Percentiles rank a stretch among this genome's conserved stretches.
These are phyloP conservation scores for Alternaria viburni DNA, from an alignment of 2,329 filamentous ascomycete species.

Conservation along the genomic window DNA sequence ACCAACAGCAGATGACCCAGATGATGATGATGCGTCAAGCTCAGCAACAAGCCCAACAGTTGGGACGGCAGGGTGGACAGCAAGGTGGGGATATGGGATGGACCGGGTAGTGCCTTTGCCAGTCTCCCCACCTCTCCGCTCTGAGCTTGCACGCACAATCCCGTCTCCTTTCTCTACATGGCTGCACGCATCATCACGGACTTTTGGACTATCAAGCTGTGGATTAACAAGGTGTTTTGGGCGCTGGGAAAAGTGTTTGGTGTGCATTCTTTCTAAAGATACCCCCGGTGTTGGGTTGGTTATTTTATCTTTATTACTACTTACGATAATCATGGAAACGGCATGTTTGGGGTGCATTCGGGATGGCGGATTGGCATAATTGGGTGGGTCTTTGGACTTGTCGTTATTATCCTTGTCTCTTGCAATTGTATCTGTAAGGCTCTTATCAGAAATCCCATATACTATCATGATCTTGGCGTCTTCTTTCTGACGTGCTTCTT, in stretches of 20 bases:
- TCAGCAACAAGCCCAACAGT: constrained; percentile 33
- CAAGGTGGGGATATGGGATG: constrained; percentile 37
- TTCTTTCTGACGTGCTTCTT: not conserved
- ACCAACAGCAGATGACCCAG: constrained; percentile 43
- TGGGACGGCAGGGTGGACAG: constrained; percentile 29
- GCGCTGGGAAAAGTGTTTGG: no score
- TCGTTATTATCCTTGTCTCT: not conserved
- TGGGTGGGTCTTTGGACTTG: not conserved
- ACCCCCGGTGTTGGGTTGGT: no score
- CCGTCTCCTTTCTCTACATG: no score
- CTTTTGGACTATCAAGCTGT: no score
- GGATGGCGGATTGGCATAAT: not conserved
- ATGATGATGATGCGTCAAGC: constrained; percentile 45
- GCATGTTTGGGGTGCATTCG: not conserved
- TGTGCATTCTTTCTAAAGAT: no score
- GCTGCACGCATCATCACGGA: no score
- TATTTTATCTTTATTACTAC: no score
- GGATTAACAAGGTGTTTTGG: no score
- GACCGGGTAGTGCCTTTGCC: constrained; percentile 17
- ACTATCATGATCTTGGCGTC: not conserved
- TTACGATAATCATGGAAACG: no score
- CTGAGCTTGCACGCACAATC: no score
- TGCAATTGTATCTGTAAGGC: not conserved
- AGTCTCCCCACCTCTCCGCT: not conserved
- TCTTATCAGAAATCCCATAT: not conserved